Conservation (phyloP, 805 yeast genomes). For the Wickerhamomyces sydowiorum region DNA sequence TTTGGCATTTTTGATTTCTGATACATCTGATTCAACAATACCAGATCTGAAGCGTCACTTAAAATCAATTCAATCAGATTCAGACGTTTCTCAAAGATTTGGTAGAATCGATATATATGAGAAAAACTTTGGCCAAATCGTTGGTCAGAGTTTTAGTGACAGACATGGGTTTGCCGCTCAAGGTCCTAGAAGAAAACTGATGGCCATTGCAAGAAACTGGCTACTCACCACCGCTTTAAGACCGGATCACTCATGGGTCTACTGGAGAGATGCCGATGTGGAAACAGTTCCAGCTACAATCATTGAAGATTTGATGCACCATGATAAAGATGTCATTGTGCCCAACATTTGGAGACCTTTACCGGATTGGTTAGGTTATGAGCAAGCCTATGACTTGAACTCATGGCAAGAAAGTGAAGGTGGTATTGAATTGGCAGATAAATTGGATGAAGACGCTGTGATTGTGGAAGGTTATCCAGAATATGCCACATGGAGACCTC, state of each 20-base stretch:
- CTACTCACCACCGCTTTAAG: conserved; percentile 75
- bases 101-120: conserved; percentile 85
- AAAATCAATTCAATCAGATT: conserved; percentile 57
- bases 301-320: conserved; percentile 88
- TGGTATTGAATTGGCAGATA: conserved; percentile 69
- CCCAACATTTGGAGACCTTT: conserved; percentile 93
- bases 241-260: conserved; percentile 93
- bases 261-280: conserved; percentile 98
- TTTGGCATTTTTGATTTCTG: conserved; percentile 80
- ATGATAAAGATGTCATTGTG: conserved; percentile 85
- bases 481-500: conserved; percentile 98
- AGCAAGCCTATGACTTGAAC: conserved; percentile 80
- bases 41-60: conserved; percentile 54
- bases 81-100: conserved; percentile 52
- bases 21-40: conserved; percentile 85
- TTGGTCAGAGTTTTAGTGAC: conserved; percentile 90
- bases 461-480: conserved; percentile 97
- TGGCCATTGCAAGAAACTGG: conserved; percentile 98
- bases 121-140: conserved; percentile 88
- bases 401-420: conserved; percentile 87
- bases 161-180: conserved; percentile 96
- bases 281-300: conserved; percentile 82
- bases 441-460: conserved; percentile 87
- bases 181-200: conserved; percentile 88
- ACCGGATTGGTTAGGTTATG: conserved; percentile 81